Evolutionary conservation across 805 yeast genomes (phyloP), one percentile per base, ranked within the genome.

Genomic region (Kazachstania kunashirensis): DNA sequence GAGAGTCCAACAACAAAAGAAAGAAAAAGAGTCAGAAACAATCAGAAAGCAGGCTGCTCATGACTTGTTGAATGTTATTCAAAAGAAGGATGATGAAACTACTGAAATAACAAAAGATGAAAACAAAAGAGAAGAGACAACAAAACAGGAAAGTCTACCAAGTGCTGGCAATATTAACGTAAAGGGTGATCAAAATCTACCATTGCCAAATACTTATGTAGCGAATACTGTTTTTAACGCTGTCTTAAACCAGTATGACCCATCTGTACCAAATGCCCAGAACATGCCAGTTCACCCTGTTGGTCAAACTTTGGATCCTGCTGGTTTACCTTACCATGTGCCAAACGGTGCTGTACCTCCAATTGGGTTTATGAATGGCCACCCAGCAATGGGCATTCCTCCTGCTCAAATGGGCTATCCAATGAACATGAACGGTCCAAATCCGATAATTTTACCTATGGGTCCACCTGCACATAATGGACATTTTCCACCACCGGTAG

Each of bases 51-150:
- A 59, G 47, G 52, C 53, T 24, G 54, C 66, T 5, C 64, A 65
- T 36, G 76, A 70, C 33, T 54, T 73, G 19, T 53, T 73, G 39
- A 59, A 65, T 7, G 52, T 67, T 37, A 62, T 73, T 41, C 69
- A 70, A 46, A 61, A 61, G n/a, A 41, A 43, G 23, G 48, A 43
- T 9, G 40, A 34, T 15, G 33, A 41, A 15, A n/a, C 31, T 14
- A 9, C 36, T 3, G n/a, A 33, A 9, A 23, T 9, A 11, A 11
- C 24, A 12, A 41, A 44, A 21, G 48, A 45, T 7, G 41, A 34
- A 14, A 9, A 25, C 33, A 3, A 31, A 34, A 18, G 41, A 34
- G 13, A 30, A 38, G 12, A 9, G 21, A 10, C 11, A 26, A 16
- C n/a, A n/a, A 29, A 16, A 6, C 11, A 24, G 19, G 29, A 33